A percentile compares a stretch with the other conserved stretches of the same genome.
These are phyloP conservation scores for Mycena vulgaris DNA, from an alignment of 768 basidiomycete genomes.

Conservation along the genomic window DNA sequence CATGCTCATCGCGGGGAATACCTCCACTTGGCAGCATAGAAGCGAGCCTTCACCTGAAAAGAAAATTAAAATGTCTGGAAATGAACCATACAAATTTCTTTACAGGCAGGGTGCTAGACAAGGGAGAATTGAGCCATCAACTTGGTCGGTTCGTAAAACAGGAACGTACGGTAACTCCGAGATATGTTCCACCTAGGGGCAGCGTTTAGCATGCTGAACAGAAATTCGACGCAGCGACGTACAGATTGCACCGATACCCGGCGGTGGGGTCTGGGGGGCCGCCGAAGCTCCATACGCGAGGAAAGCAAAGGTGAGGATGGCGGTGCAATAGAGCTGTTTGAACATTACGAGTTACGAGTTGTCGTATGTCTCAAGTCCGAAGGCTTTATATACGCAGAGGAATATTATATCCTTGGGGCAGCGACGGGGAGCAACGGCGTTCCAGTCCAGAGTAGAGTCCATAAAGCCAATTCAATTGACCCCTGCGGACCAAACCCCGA, in stretches of 20 bases:
- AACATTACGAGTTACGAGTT: constrained; percentile 13
- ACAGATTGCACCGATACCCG: constrained; percentile 14
- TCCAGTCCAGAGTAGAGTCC: background rate
- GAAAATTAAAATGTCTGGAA: too few species aligned
- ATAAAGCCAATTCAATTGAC: background rate
- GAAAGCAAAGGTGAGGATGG: constrained; percentile 7
- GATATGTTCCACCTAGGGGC: constrained; percentile 11
- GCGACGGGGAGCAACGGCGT: constrained; percentile 10
- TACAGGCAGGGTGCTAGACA: constrained; percentile 11
- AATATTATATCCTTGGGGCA: constrained; percentile 4
- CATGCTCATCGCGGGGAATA: constrained; percentile 6
- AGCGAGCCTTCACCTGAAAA: constrained; percentile 6
- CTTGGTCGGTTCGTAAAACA: background rate
- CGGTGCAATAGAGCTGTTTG: constrained; percentile 13
- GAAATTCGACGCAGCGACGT: background rate
- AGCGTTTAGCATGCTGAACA: background rate
- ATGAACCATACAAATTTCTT: too few species aligned
- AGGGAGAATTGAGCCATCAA: background rate
- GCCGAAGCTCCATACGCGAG: constrained; percentile 10
- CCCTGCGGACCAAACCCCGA: background rate
- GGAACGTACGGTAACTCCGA: constrained; percentile 10
- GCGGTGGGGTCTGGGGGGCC: constrained; percentile 16
- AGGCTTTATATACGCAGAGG: constrained; percentile 6
- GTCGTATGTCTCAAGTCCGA: background rate
- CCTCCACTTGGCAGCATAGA: constrained; percentile 23